These are phyloP conservation scores for Fusarium keratoplasticum DNA, from an alignment of 2,329 filamentous ascomycete genomes.

Conservation along the genomic window DNA sequence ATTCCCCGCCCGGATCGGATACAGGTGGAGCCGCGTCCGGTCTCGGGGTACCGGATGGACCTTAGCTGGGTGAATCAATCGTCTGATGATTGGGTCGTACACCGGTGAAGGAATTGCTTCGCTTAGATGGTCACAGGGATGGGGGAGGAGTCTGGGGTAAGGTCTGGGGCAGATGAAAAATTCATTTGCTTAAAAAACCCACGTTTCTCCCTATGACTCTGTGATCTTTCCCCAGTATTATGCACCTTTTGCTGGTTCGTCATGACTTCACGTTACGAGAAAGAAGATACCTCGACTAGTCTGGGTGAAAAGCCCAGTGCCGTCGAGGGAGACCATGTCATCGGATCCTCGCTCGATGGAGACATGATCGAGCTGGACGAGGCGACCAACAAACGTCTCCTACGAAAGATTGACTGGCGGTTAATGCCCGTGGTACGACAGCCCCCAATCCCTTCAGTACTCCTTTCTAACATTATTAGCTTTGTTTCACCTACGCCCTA, in stretches of 20 bases:
- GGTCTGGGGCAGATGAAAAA: neutral
- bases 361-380: conserved; percentile 16
- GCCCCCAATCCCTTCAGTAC: no score
- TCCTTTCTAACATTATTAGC: conserved; percentile 9
- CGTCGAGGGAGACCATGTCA: neutral
- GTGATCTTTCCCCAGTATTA: neutral
- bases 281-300: neutral
- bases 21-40: neutral
- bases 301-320: neutral
- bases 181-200: neutral
- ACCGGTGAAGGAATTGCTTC: neutral
- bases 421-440: conserved; percentile 41
- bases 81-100: neutral
- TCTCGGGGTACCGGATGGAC: neutral
- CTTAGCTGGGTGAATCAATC: neutral
- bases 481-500: conserved; percentile 47
- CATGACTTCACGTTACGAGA: neutral
- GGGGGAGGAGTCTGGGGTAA: neutral
- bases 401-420: conserved; percentile 38
- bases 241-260: neutral
- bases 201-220: neutral
- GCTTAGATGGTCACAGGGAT: neutral
- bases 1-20: neutral
- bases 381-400: conserved; percentile 20
- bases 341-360: neutral